Evolutionary conservation across 305 asterid genomes (phyloP).

Genomic region (Stenogyne calaminthoides): DNA sequence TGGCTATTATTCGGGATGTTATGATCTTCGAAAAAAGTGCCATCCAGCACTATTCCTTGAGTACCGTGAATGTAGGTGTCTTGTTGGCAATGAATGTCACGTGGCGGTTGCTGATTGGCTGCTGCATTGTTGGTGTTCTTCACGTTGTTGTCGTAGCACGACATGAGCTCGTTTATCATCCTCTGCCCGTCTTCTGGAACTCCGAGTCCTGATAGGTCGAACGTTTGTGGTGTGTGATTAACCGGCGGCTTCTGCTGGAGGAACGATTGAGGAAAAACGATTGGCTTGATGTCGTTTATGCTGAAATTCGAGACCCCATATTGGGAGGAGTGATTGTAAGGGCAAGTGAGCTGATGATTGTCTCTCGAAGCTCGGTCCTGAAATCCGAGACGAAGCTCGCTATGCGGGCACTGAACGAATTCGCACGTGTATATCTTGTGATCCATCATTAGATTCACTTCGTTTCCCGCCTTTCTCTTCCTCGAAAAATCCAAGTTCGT

Average conservation of each 20-base stretch:
- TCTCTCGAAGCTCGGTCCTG: constrained; percentile 55
- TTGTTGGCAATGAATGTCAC: no score
- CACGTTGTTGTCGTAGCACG: constrained; percentile 50
- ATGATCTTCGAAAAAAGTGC: constrained; percentile 40
- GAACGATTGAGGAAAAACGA: constrained; percentile 44
- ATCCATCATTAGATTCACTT: constrained; percentile 41
- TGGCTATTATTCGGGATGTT: constrained; percentile 15
- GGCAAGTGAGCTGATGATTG: constrained; percentile 59
- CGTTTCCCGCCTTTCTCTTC: constrained; percentile 53
- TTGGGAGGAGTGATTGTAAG: constrained; percentile 32
- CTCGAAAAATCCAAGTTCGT: constrained; percentile 46
- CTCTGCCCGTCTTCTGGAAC: constrained; percentile 71
- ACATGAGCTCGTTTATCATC: constrained; percentile 67
- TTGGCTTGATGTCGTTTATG: constrained; percentile 49
- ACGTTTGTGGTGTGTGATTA: constrained; percentile 35
- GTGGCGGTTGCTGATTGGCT: no score
- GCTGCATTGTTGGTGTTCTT: constrained; percentile 34
- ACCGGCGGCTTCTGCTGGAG: constrained; percentile 43
- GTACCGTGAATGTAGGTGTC: constrained; percentile 14
- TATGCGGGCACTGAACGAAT: constrained; percentile 50
- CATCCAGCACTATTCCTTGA: constrained; percentile 43
- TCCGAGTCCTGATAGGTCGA: constrained; percentile 53
- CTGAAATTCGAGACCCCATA: constrained; percentile 43
- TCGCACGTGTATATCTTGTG: constrained; percentile 56
- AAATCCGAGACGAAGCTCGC: constrained; percentile 54